Conservation (phyloP, 1,284 basidiomycete genomes). For the Taiwanofungus camphoratus region DNA sequence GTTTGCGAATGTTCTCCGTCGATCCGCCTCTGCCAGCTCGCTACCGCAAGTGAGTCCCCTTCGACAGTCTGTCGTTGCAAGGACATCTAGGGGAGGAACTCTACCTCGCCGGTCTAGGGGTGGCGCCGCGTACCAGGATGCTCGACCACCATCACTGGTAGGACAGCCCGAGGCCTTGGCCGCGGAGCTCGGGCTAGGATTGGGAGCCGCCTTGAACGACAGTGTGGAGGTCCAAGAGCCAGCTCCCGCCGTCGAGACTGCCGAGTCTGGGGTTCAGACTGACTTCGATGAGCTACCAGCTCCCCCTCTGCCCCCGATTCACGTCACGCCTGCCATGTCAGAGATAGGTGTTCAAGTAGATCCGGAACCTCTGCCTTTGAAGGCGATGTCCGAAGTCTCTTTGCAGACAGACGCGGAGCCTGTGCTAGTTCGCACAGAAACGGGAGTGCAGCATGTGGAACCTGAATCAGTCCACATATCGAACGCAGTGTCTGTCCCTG, state of each 20-base stretch:
- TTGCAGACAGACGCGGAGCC: conserved; percentile 45
- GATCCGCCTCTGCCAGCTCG: conserved; percentile 51
- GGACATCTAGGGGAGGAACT: conserved; percentile 43
- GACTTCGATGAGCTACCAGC: conserved; percentile 37
- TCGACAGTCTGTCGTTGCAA: conserved; percentile 46
- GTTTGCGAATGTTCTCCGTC: conserved; percentile 71
- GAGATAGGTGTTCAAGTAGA: conserved; percentile 44
- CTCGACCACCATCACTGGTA: conserved; percentile 61
- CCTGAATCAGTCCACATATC: conserved; percentile 29
- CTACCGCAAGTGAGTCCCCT: conserved; percentile 49
- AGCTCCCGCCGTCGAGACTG: conserved; percentile 41
- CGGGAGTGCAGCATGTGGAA: conserved; percentile 37
- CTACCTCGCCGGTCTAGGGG: conserved; percentile 49
- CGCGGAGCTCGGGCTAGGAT: conserved; percentile 54
- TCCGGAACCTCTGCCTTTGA: conserved; percentile 34
- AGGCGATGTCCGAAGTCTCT: conserved; percentile 35
- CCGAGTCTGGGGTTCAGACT: conserved; percentile 61
- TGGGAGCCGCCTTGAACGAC: conserved; percentile 28
- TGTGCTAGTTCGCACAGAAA: conserved; percentile 26
- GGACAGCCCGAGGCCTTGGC: conserved; percentile 65
- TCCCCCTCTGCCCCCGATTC: conserved; percentile 21
- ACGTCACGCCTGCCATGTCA: conserved; percentile 24
- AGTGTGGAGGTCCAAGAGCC: conserved; percentile 33
- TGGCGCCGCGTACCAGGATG: conserved; percentile 58
- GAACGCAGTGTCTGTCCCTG: conserved; percentile 29